Conservation (phyloP, 73 alveolate genomes). For the Tetrahymena borealis region DNA sequence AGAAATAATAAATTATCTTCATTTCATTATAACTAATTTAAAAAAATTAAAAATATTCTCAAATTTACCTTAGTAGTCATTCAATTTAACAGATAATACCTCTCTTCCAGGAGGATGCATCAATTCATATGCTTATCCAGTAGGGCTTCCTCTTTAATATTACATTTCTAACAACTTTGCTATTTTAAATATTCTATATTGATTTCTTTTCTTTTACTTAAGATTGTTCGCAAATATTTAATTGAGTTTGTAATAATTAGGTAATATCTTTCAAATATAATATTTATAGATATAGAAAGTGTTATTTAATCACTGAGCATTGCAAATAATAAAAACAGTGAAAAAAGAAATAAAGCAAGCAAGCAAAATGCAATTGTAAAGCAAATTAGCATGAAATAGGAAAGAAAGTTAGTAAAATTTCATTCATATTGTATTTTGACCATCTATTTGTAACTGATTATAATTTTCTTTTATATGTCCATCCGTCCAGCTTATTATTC, state of each 20-base stretch:
- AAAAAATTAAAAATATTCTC: background rate
- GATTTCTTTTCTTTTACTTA: too few relatives aligned
- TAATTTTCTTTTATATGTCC: too few relatives aligned
- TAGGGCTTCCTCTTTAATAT: background rate
- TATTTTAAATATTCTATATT: too few relatives aligned
- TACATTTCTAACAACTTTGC: background rate
- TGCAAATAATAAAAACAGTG: too few relatives aligned
- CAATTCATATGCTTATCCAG: background rate
- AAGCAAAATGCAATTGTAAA: too few relatives aligned
- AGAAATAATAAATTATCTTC: background rate
- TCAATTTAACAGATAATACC: background rate
- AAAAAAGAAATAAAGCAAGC: too few relatives aligned
- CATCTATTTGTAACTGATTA: background rate
- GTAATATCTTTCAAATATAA: too few relatives aligned
- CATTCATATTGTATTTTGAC: background rate
- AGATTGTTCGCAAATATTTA: too few relatives aligned
- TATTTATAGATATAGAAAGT: too few relatives aligned
- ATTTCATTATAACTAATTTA: background rate
- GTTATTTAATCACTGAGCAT: too few relatives aligned
- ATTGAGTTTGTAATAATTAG: too few relatives aligned
- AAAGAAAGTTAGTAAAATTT: background rate
- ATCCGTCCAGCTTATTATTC: too few relatives aligned
- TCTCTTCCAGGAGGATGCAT: background rate
- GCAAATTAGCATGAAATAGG: background rate
- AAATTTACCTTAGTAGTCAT: background rate